phyloP scores from a whole-genome alignment of 2,329 filamentous ascomycete genomes.

The Scytalidium sp. region DNA sequence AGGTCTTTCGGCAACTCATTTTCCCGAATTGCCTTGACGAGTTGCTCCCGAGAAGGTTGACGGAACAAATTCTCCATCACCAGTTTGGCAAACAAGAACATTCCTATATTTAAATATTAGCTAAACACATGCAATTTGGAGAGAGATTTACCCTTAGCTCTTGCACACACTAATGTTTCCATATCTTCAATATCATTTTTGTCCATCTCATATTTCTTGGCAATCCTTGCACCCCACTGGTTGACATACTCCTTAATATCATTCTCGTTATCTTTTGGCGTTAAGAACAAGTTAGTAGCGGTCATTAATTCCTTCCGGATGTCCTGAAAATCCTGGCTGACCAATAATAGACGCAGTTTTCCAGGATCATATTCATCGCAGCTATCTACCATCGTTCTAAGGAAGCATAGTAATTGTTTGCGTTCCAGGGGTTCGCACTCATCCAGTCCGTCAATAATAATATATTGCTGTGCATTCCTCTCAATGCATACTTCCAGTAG shows the following conservation, averaged over 20 bases:
- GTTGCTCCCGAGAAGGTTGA: conserved; percentile 5
- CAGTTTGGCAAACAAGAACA: conserved; percentile 30
- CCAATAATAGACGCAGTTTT: conserved; percentile 27
- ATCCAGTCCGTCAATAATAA: conserved; percentile 41
- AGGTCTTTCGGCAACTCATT: conserved; percentile 10
- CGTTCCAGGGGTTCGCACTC: conserved; percentile 32
- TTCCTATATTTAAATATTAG: conserved; percentile 14
- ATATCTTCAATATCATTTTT: conserved; percentile 13
- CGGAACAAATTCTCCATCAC: conserved; percentile 22
- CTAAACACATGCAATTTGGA: neutral
- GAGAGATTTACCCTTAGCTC: conserved; percentile 12
- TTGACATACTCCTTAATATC: conserved; percentile 30
- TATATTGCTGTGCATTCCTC: conserved; percentile 21
- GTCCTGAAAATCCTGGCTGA: conserved; percentile 32
- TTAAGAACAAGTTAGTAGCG: conserved; percentile 22
- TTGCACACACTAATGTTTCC: conserved; percentile 13
- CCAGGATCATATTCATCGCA: conserved; percentile 11
- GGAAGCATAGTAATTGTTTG: conserved; percentile 28
- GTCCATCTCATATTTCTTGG: conserved; percentile 18
- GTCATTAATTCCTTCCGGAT: conserved; percentile 26
- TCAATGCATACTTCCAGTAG: conserved; percentile 27
- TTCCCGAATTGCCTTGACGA: conserved; percentile 9
- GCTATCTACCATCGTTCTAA: conserved; percentile 14
- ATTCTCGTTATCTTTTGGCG: conserved; percentile 19
- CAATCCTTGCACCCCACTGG: conserved; percentile 15